A percentile compares a stretch with the other conserved stretches of the same genome.
Evolutionary conservation across 2,329 filamentous ascomycete species (phyloP).

Genomic region (Parastagonospora nodorum): DNA sequence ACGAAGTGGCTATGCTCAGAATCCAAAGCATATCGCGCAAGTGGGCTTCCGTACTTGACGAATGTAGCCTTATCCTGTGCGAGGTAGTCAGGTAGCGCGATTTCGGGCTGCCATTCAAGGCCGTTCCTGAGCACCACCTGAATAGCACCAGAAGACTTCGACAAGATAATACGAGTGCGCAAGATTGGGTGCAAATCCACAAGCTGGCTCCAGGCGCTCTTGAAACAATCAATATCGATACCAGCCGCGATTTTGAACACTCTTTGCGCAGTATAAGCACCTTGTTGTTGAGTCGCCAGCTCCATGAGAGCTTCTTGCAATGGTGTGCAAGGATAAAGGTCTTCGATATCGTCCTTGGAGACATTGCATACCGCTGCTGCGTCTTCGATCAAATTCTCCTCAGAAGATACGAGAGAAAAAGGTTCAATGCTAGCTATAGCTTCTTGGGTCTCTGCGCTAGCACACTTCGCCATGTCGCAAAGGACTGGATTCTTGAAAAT

Average conservation of each 20-base stretch:
- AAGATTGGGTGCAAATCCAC: neutral
- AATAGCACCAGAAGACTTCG: slow-evolving; percentile 1
- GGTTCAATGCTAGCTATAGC: slow-evolving; percentile 3
- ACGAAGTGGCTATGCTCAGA: slow-evolving; percentile 22
- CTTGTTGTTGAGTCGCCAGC: slow-evolving; percentile 56
- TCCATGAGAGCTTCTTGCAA: slow-evolving; percentile 62
- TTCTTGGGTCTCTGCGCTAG: neutral
- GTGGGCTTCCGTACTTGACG: slow-evolving; percentile 8
- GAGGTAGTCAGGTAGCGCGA: slow-evolving; percentile 8
- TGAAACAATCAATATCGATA: slow-evolving; percentile 1
- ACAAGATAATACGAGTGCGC: slow-evolving; percentile 7
- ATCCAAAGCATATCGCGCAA: slow-evolving; percentile 19
- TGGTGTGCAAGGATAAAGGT: slow-evolving; percentile 61
- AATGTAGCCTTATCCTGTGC: neutral
- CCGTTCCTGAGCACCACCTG: slow-evolving; percentile 18
- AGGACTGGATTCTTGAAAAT: slow-evolving; percentile 22
- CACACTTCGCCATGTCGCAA: slow-evolving; percentile 23
- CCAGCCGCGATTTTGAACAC: slow-evolving; percentile 42
- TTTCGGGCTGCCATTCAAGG: slow-evolving; percentile 7
- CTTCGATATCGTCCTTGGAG: slow-evolving; percentile 42
- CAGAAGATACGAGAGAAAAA: slow-evolving; percentile 6
- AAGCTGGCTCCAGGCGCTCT: slow-evolving; percentile 4
- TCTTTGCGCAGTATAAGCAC: slow-evolving; percentile 48
- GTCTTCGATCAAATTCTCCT: slow-evolving; percentile 6
- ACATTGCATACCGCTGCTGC: slow-evolving; percentile 6